phyloP scores from a whole-genome alignment of 306 rosid genomes.

The Trifolium dubium region DNA sequence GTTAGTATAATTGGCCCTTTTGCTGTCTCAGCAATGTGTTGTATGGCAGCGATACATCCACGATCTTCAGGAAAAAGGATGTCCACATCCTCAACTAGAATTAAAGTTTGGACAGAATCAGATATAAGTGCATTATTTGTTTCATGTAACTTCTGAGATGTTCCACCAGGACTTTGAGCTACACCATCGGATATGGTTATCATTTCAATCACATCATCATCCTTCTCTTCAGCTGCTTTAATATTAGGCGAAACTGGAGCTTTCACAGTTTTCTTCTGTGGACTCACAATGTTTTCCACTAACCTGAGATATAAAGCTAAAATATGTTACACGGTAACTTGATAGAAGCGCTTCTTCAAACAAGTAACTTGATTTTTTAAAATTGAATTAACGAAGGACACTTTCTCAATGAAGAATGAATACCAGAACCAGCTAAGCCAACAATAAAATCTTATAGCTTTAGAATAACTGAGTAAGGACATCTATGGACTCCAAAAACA shows the following conservation, averaged over 20 bases:
- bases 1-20: constrained; percentile 91
- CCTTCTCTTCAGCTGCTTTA: constrained; percentile 43
- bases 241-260: constrained; percentile 46
- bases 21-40: constrained; percentile 73
- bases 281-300: constrained; percentile 44
- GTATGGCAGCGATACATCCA: constrained; percentile 79
- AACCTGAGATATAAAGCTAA: constrained; percentile 49
- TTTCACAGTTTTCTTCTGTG: constrained; percentile 47
- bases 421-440: constrained; percentile 16
- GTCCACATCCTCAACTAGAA: constrained; percentile 91
- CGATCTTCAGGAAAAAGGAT: constrained; percentile 80
- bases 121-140: constrained; percentile 40
- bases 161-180: constrained; percentile 42
- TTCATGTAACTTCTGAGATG: constrained; percentile 37
- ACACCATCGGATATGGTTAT: constrained; percentile 58
- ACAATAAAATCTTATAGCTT: constrained; percentile 9
- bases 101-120: constrained; percentile 56
- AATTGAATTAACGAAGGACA: constrained; percentile 28
- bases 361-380: constrained; percentile 9
- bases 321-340: constrained; percentile 35
- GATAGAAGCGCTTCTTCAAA: constrained; percentile 33
- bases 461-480: constrained; percentile 38
- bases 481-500: constrained; percentile 17
- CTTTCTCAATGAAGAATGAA: constrained; percentile 29
- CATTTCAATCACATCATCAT: constrained; percentile 51